phyloP scores from a whole-genome alignment of 176 grass and related monocot species.

The Tuctoria greenei region DNA sequence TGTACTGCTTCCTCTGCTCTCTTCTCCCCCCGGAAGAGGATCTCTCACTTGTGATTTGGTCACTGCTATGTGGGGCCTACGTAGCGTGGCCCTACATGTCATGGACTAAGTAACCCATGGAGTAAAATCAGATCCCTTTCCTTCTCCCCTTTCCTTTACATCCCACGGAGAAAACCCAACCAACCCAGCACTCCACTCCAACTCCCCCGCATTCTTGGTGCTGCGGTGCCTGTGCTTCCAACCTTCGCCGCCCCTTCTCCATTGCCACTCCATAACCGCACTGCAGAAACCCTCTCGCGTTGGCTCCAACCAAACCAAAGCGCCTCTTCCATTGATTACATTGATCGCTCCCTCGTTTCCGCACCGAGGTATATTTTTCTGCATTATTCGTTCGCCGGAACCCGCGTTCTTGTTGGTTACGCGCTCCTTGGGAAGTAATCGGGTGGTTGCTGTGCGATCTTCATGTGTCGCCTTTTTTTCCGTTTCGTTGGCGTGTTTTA shows the following conservation, averaged over 20 bases:
- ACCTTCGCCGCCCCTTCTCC: neutral
- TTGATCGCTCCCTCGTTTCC: neutral
- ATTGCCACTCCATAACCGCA: neutral
- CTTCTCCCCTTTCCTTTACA: neutral
- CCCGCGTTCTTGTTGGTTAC: neutral
- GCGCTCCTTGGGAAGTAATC: neutral
- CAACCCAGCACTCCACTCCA: neutral
- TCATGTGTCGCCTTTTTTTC: neutral
- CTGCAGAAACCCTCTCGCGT: neutral
- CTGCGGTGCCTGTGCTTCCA: neutral
- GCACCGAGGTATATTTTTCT: conserved; percentile 1
- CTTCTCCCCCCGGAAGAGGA: too few species aligned
- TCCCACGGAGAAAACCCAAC: neutral
- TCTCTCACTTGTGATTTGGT: too few species aligned
- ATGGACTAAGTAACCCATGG: too few species aligned
- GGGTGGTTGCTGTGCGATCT: neutral
- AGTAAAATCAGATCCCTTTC: too few species aligned
- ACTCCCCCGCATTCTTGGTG: neutral
- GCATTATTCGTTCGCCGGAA: neutral
- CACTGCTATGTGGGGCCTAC: too few species aligned
- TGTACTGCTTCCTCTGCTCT: neutral
- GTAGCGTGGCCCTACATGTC: too few species aligned
- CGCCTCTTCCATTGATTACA: neutral
- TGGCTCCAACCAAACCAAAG: neutral
- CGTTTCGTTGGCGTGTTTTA: neutral